Percentiles rank a stretch among this genome's conserved stretches.
Conservation (phyloP, 208 protist species). For the Leishmania braziliensis region DNA sequence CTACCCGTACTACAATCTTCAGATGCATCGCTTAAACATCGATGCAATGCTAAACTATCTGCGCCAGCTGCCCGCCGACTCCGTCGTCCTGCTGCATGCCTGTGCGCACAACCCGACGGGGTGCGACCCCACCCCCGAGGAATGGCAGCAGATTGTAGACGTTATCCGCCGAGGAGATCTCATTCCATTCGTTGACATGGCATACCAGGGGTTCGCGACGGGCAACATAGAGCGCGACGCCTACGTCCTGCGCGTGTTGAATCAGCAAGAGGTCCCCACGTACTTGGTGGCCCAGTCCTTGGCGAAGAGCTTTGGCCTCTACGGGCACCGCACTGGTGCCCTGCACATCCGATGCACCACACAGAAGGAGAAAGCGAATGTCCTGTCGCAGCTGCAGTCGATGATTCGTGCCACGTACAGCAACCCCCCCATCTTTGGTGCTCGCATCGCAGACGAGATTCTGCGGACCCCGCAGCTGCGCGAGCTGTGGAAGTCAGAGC, state of each 20-base stretch:
- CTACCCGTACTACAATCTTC: slow-evolving; percentile 82
- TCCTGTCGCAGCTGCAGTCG: slow-evolving; percentile 93
- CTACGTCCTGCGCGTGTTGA: slow-evolving; percentile 66
- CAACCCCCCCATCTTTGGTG: slow-evolving; percentile 95
- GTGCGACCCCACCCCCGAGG: slow-evolving; percentile 93
- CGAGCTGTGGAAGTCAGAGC: slow-evolving; percentile 83
- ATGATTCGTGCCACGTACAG: slow-evolving; percentile 96
- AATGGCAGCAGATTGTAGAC: slow-evolving; percentile 93
- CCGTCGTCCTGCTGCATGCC: slow-evolving; percentile 95
- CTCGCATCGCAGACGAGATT: slow-evolving; percentile 90
- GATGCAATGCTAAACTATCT: slow-evolving; percentile 75
- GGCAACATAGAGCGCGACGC: slow-evolving; percentile 94
- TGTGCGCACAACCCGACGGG: slow-evolving; percentile 99
- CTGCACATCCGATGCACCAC: slow-evolving; percentile 82
- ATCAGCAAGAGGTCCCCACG: slow-evolving; percentile 54
- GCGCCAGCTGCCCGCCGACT: slow-evolving; percentile 56
- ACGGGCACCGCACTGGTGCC: slow-evolving; percentile 95
- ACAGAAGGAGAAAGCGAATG: slow-evolving; percentile 52
- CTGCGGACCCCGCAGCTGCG: slow-evolving; percentile 77
- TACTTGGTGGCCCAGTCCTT: slow-evolving; percentile 94
- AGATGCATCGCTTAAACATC: slow-evolving; percentile 64
- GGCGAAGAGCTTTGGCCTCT: slow-evolving; percentile 98
- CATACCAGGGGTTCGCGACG: slow-evolving; percentile 96
- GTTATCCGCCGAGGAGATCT: slow-evolving; percentile 78
- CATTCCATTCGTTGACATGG: slow-evolving; percentile 95